Conservation (phyloP, 495 filamentous ascomycete genomes). For the Penicillium soppii region DNA sequence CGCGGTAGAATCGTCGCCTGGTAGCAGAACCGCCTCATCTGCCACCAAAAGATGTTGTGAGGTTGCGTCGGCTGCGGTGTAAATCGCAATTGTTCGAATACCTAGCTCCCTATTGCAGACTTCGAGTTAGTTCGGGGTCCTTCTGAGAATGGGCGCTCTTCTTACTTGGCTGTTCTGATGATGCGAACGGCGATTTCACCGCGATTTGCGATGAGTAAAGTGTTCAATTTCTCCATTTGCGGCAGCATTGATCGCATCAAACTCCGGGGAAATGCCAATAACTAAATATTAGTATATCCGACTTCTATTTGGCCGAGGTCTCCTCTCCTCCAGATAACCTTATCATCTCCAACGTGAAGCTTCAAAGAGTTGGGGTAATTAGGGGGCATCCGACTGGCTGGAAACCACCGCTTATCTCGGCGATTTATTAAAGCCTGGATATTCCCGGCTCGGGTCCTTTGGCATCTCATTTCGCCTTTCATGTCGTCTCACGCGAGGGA, state of each 20-base stretch:
- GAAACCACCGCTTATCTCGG: background rate
- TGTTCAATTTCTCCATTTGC: constrained; percentile 38
- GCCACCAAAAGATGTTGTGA: constrained; percentile 54
- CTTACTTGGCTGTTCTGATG: constrained; percentile 40
- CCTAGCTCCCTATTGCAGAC: constrained; percentile 26
- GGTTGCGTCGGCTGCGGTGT: constrained; percentile 54
- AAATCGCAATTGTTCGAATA: constrained; percentile 53
- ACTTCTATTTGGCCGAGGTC: background rate
- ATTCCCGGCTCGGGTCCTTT: background rate
- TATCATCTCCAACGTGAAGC: background rate
- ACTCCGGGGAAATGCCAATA: background rate
- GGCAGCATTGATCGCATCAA: background rate
- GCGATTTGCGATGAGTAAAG: constrained; percentile 51
- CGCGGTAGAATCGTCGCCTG: constrained; percentile 43
- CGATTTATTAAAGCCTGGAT: background rate
- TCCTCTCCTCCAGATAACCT: background rate
- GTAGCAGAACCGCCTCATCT: constrained; percentile 49
- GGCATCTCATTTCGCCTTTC: background rate
- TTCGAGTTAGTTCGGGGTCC: background rate
- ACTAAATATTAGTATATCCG: background rate
- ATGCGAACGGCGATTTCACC: constrained; percentile 58
- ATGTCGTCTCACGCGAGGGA: background rate
- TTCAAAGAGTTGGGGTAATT: background rate
- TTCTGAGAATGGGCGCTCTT: background rate
- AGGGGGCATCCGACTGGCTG: background rate